These are phyloP conservation scores for Bullera alba DNA, from an alignment of 768 basidiomycete species.

Conservation along the genomic window DNA sequence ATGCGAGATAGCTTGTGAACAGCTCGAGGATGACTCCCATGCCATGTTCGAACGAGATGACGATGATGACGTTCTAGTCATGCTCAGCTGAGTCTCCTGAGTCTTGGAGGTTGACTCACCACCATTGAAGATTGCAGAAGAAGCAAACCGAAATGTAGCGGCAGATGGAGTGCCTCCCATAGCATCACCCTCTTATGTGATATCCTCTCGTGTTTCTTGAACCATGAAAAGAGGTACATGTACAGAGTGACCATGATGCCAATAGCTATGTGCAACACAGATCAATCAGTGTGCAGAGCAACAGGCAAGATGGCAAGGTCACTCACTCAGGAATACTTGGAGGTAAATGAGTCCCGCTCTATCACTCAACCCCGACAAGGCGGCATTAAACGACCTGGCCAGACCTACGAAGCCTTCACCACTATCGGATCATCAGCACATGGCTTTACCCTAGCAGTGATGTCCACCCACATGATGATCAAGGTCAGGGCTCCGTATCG, in stretches of 20 bases:
- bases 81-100: neutral
- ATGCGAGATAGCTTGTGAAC: neutral
- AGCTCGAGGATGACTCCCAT: neutral
- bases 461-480: slow-evolving; percentile 6
- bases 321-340: neutral
- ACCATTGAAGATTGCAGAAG: slow-evolving; percentile 27
- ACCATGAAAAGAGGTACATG: slow-evolving; percentile 22
- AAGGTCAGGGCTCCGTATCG: slow-evolving; percentile 6
- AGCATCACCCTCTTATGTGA: slow-evolving; percentile 4
- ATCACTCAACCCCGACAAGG: neutral
- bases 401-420: neutral
- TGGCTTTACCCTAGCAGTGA: neutral
- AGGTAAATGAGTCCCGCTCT: neutral
- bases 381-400: neutral
- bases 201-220: slow-evolving; percentile 8
- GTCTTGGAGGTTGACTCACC: neutral
- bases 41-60: neutral
- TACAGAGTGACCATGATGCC: slow-evolving; percentile 23
- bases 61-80: neutral
- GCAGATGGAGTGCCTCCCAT: slow-evolving; percentile 30
- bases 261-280: slow-evolving; percentile 9
- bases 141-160: slow-evolving; percentile 27
- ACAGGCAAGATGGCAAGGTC: neutral
- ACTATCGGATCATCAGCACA: neutral
- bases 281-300: neutral